Evolutionary conservation across 2,329 filamentous ascomycete genomes (phyloP).

Genomic region (Blastomyces parvus): DNA sequence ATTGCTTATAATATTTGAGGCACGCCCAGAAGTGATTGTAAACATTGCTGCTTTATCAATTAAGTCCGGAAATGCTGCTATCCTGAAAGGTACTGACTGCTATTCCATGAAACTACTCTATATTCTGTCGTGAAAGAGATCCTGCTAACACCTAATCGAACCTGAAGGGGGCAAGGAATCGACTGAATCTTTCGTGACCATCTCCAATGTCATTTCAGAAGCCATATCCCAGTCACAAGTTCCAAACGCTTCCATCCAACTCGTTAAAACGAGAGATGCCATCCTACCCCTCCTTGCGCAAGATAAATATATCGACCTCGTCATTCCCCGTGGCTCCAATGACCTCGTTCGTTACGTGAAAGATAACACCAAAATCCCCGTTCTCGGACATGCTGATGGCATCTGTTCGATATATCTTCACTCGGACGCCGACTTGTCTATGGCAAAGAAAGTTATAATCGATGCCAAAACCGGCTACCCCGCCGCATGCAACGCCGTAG

Average conservation of each 20-base stretch:
- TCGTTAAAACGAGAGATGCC: conserved; percentile 85
- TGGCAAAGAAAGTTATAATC: conserved; percentile 66
- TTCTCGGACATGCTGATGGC: conserved; percentile 91
- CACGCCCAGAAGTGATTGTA: conserved; percentile 92
- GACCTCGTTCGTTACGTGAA: conserved; percentile 88
- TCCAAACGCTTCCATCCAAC: conserved; percentile 78
- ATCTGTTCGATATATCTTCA: conserved; percentile 83
- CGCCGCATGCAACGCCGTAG: conserved; percentile 89
- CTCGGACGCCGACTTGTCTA: conserved; percentile 59
- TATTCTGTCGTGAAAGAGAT: not conserved
- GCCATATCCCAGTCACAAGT: conserved; percentile 65
- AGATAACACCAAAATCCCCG: conserved; percentile 81
- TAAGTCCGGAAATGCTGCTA: conserved; percentile 94
- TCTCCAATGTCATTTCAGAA: conserved; percentile 71
- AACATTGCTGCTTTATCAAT: conserved; percentile 94
- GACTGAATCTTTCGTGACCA: conserved; percentile 85
- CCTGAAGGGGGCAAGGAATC: conserved; percentile 79
- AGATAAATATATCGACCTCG: conserved; percentile 83
- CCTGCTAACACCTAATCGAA: conserved; percentile 9
- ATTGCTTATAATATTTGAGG: conserved; percentile 97
- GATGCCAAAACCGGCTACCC: conserved; percentile 94
- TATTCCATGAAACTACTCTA: not conserved
- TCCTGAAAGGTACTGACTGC: conserved; percentile 62
- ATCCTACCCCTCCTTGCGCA: conserved; percentile 80
- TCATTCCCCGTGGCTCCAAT: conserved; percentile 85